Conservation (phyloP, 2,329 filamentous ascomycete genomes). For the Coccinonectria pachysandricola region DNA sequence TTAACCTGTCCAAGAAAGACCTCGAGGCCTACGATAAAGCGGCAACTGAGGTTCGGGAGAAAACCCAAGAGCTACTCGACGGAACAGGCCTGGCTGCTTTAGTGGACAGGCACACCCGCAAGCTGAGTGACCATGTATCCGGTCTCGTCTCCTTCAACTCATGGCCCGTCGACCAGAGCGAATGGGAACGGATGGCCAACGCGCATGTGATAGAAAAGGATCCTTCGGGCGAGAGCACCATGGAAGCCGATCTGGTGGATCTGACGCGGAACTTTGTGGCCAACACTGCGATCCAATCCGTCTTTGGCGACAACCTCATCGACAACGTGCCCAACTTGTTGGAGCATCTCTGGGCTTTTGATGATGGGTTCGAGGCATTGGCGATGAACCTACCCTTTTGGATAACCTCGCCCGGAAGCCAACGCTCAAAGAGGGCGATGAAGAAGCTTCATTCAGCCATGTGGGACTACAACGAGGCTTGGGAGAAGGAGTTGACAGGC, state of each 20-base stretch:
- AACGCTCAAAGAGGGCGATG: constrained; percentile 21
- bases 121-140: constrained; percentile 21
- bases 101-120: constrained; percentile 6
- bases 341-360: constrained; percentile 27
- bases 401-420: constrained; percentile 23
- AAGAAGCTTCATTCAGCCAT: constrained; percentile 19
- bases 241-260: constrained; percentile 25
- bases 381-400: constrained; percentile 22
- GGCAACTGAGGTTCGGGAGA: constrained; percentile 16
- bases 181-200: constrained; percentile 27
- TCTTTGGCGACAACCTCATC: constrained; percentile 32
- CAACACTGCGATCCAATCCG: constrained; percentile 22
- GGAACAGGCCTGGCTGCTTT: constrained; percentile 17
- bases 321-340: constrained; percentile 30
- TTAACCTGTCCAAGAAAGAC: constrained; percentile 22
- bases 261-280: constrained; percentile 27
- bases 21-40: constrained; percentile 22
- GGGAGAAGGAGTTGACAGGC: constrained; percentile 24
- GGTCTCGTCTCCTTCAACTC: constrained; percentile 30
- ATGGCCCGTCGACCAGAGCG: constrained; percentile 26
- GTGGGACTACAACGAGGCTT: constrained; percentile 25
- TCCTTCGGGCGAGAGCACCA: constrained; percentile 14
- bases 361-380: constrained; percentile 23
- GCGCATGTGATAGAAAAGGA: constrained; percentile 21
- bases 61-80: constrained; percentile 17